A percentile compares a stretch with the other conserved stretches of the same genome.
phyloP scores from a whole-genome alignment of 768 basidiomycete genomes.

The Phylloporus rhodoxanthus region DNA sequence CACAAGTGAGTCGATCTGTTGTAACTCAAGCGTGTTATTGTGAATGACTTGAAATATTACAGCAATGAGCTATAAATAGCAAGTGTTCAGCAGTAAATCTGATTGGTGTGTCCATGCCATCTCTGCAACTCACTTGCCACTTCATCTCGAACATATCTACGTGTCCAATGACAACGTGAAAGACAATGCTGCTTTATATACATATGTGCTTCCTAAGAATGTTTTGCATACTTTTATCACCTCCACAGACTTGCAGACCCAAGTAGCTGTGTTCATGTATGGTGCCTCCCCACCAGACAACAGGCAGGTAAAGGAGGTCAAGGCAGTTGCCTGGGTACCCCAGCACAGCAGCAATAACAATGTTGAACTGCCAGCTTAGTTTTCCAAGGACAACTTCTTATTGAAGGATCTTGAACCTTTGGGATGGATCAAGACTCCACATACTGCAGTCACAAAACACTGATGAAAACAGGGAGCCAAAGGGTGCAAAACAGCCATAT shows the following conservation, averaged over 20 bases:
- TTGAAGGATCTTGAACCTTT: slow-evolving; percentile 92
- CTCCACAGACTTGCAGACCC: slow-evolving; percentile 90
- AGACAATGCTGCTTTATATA: slow-evolving; percentile 91
- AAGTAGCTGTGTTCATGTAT: slow-evolving; percentile 91
- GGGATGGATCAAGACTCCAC: slow-evolving; percentile 97
- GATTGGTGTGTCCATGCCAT: slow-evolving; percentile 99
- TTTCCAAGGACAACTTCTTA: slow-evolving; percentile 92
- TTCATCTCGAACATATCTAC: slow-evolving; percentile 97
- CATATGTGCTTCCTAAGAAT: slow-evolving; percentile 97
- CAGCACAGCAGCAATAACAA: slow-evolving; percentile 94
- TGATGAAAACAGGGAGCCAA: no score
- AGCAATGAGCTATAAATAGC: slow-evolving; percentile 97
- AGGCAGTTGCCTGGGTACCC: slow-evolving; percentile 93
- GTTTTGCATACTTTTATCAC: slow-evolving; percentile 90
- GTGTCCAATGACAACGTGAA: slow-evolving; percentile 99
- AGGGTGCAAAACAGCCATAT: no score
- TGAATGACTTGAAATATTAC: slow-evolving; percentile 6
- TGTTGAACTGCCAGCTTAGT: slow-evolving; percentile 82
- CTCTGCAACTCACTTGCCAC: slow-evolving; percentile 90
- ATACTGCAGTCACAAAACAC: no score
- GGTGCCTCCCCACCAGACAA: slow-evolving; percentile 92
- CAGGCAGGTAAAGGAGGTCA: slow-evolving; percentile 98
- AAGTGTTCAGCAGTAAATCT: slow-evolving; percentile 98
- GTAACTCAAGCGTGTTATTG: neutral
- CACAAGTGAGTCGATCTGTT: slow-evolving; percentile 59